Evolutionary conservation across 1,284 basidiomycete species (phyloP).

Genomic region (Meripilus lineatus): DNA sequence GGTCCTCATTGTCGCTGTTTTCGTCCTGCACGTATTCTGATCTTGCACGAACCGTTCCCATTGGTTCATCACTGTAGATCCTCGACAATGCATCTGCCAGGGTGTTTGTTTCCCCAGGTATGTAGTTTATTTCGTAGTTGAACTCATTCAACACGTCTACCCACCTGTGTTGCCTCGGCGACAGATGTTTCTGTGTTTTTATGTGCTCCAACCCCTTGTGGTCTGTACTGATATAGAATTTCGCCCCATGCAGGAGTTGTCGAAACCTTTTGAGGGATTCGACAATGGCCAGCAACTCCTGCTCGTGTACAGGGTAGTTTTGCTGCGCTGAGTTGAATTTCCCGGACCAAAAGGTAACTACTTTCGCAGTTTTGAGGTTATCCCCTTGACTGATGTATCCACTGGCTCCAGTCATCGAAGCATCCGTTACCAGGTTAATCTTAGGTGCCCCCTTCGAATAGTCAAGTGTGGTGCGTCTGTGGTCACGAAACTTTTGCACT

Average conservation of each 20-base stretch:
- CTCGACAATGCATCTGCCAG: no score
- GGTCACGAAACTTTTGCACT: conserved; percentile 14
- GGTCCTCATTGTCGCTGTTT: conserved; percentile 7
- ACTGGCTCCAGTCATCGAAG: no score
- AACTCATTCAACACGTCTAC: conserved; percentile 18
- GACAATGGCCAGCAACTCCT: no score
- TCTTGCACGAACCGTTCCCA: conserved; percentile 16
- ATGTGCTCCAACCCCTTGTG: no score
- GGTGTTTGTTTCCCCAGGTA: conserved; percentile 27
- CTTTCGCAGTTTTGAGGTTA: conserved; percentile 4
- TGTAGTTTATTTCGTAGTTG: conserved; percentile 17
- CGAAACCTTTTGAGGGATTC: conserved; percentile 17
- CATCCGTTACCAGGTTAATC: no score
- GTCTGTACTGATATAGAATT: conserved; percentile 29
- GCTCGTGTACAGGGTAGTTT: no score
- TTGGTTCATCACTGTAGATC: no score
- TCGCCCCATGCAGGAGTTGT: conserved; percentile 22
- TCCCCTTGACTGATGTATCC: conserved; percentile 19
- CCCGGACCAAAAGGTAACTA: conserved; percentile 13
- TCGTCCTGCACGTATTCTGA: conserved; percentile 21
- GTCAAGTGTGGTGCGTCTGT: conserved; percentile 15
- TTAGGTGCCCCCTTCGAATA: conserved; percentile 15
- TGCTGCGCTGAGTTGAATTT: conserved; percentile 16
- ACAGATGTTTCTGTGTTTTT: no score
- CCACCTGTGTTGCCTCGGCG: no score